A percentile compares a stretch with the other conserved stretches of the same genome.
Evolutionary conservation across 163 green algal genomes (phyloP).

Genomic region (Volvox carteri): DNA sequence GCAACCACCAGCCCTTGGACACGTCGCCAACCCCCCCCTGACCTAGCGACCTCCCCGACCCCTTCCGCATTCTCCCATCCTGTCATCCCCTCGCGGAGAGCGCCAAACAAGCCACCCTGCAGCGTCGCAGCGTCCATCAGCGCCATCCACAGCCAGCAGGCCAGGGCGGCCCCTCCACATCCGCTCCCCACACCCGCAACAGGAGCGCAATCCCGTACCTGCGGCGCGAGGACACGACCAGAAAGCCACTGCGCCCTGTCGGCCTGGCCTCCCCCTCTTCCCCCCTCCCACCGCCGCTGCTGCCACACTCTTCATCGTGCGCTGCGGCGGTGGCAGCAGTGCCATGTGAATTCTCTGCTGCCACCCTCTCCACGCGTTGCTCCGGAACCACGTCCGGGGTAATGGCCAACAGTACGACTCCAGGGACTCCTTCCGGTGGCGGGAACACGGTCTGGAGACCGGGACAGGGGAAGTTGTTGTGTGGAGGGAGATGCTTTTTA

Average conservation of each 20-base stretch:
- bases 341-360: no score
- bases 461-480: neutral
- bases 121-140: no score
- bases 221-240: neutral
- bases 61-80: no score
- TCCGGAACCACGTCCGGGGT: neutral
- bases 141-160: no score
- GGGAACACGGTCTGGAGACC: slow-evolving; percentile 4
- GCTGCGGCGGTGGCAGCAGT: no score
- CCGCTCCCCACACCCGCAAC: neutral
- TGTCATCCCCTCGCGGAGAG: no score
- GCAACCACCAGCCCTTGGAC: no score
- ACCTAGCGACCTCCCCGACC: no score
- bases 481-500: neutral
- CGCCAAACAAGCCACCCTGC: no score
- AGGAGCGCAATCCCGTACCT: neutral
- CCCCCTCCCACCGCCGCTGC: neutral
- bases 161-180: no score
- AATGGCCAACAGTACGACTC: neutral
- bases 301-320: neutral
- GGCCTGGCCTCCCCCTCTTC: neutral
- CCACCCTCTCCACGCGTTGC: neutral
- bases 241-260: neutral
- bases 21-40: no score
- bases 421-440: neutral